These are phyloP conservation scores for Helicocarpus griseus DNA, from an alignment of 2,329 filamentous ascomycete genomes.

Conservation along the genomic window DNA sequence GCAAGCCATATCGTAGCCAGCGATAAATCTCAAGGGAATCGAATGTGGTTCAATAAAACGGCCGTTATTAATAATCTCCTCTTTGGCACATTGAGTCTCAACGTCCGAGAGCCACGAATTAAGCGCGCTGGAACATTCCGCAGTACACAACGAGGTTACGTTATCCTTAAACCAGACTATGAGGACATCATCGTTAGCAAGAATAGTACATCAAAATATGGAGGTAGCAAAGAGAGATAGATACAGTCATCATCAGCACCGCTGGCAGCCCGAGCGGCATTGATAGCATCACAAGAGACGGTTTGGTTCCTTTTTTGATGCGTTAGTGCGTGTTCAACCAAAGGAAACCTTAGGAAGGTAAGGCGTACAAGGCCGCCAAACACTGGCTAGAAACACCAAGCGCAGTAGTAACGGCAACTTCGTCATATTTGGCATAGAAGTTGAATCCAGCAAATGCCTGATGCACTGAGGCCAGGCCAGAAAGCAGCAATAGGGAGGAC, in stretches of 20 bases:
- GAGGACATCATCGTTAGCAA: constrained; percentile 1
- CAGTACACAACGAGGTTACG: constrained; percentile 11
- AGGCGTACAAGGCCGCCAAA: constrained; percentile 11
- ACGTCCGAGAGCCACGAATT: constrained; percentile 11
- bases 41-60: constrained; percentile 11
- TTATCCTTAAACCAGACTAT: constrained; percentile 13
- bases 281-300: constrained; percentile 11
- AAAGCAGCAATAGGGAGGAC: neutral
- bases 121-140: constrained; percentile 8
- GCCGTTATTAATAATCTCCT: constrained; percentile 8
- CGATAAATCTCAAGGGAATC: constrained; percentile 12
- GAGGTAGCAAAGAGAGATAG: neutral
- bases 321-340: neutral
- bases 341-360: neutral
- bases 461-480: constrained; percentile 3
- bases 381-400: constrained; percentile 11
- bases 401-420: constrained; percentile 6
- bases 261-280: constrained; percentile 11
- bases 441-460: constrained; percentile 10
- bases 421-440: constrained; percentile 12
- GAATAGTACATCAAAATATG: too few species aligned
- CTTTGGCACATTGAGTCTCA: constrained; percentile 8
- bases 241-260: constrained; percentile 12
- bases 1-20: constrained; percentile 12
- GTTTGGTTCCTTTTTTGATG: constrained; percentile 11